Percentiles rank a stretch among this genome's conserved stretches.
Evolutionary conservation across 441 rosid genomes (phyloP).

Genomic region (Arabidopsis lyrata): DNA sequence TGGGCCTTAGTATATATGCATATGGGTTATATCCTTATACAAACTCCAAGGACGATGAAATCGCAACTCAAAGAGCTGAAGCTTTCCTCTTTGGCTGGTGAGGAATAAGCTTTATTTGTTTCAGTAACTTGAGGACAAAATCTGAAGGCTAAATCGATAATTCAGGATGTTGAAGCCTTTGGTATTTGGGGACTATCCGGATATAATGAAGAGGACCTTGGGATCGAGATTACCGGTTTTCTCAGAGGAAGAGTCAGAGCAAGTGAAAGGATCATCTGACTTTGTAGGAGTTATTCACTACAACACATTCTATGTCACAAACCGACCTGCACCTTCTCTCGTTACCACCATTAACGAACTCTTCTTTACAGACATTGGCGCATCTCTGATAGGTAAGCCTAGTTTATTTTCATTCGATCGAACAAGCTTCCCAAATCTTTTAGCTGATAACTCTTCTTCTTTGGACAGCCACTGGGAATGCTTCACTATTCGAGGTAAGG

Average conservation of each 20-base stretch:
- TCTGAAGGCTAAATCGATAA: background rate
- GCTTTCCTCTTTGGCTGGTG: too few species aligned
- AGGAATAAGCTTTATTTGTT: background rate
- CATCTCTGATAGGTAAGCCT: conserved; percentile 42
- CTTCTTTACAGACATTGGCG: conserved; percentile 52
- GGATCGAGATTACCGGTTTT: conserved; percentile 70
- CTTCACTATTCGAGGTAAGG: background rate
- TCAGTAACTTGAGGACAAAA: background rate
- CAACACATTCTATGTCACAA: conserved; percentile 34
- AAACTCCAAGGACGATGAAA: too few species aligned
- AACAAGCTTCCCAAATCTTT: background rate
- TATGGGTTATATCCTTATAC: too few species aligned
- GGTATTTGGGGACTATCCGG: conserved; percentile 77
- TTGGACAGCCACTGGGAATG: conserved; percentile 26
- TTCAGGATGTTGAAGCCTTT: conserved; percentile 66
- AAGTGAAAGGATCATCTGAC: conserved; percentile 65
- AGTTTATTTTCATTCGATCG: background rate
- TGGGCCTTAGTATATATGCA: conserved; percentile 34
- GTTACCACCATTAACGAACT: conserved; percentile 35
- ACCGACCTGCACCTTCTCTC: conserved; percentile 39
- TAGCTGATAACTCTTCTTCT: conserved; percentile 1
- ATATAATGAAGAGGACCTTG: conserved; percentile 55
- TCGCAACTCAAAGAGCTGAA: too few species aligned
- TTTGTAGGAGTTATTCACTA: conserved; percentile 69
- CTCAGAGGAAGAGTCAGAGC: conserved; percentile 51